These are phyloP conservation scores for Pseudogymnoascus sp. DNA, from an alignment of 2,329 filamentous ascomycete species.

Conservation along the genomic window DNA sequence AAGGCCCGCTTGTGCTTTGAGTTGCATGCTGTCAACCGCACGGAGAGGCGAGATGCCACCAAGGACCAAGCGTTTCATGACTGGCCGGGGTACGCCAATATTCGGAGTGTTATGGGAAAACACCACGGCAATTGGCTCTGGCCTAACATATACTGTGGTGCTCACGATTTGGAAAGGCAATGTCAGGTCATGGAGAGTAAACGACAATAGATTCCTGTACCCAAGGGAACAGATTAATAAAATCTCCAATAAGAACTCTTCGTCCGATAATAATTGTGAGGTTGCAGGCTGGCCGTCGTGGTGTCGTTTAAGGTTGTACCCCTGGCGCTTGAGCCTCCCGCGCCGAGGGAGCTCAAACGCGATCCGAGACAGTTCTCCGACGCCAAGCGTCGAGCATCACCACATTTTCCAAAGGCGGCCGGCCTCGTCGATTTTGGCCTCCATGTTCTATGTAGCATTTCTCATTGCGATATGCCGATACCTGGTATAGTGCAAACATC, in stretches of 20 bases:
- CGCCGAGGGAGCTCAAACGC: constrained; percentile 34
- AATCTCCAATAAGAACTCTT: background rate
- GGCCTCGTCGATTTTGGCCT: background rate
- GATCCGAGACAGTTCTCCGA: constrained; percentile 45
- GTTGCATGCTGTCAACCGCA: background rate
- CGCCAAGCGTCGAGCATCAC: constrained; percentile 24
- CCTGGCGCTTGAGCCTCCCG: constrained; percentile 1
- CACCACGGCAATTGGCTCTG: background rate
- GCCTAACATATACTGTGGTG: background rate
- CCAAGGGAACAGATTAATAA: background rate
- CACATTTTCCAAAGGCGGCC: background rate
- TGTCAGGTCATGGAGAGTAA: background rate
- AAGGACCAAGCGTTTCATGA: background rate
- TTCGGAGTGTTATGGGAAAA: background rate
- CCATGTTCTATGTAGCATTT: background rate
- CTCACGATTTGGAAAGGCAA: background rate
- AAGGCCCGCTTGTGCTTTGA: background rate
- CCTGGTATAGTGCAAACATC: constrained; percentile 6
- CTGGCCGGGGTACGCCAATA: background rate
- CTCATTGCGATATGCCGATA: background rate
- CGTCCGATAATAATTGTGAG: constrained; percentile 1
- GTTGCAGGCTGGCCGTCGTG: background rate
- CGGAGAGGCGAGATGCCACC: background rate
- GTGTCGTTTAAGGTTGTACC: constrained; percentile 6
- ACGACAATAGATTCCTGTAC: background rate